A percentile compares a stretch with the other conserved stretches of the same genome.
Evolutionary conservation across 441 rosid genomes (phyloP).

Genomic region (Erysimum cheiri): DNA sequence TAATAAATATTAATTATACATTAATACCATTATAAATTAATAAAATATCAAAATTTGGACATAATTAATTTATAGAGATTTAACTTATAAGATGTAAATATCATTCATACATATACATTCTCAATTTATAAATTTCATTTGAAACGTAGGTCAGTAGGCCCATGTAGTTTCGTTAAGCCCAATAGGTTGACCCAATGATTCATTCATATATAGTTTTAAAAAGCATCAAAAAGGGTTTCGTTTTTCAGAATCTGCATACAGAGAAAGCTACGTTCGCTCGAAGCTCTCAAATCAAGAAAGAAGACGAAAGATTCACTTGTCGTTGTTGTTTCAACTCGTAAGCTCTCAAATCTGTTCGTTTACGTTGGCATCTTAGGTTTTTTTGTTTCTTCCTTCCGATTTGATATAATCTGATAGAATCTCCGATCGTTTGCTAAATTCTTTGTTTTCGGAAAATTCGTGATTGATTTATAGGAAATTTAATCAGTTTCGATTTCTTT

Average conservation of each 20-base stretch:
- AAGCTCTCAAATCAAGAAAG: not conserved
- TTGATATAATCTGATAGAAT: not conserved
- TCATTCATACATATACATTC: too few relatives aligned
- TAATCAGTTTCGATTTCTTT: not conserved
- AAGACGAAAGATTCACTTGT: not conserved
- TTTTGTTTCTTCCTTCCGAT: not conserved
- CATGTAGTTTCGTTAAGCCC: constrained; percentile 4
- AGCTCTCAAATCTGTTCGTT: constrained; percentile 10
- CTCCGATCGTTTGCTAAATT: constrained; percentile 6
- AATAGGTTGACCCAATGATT: not conserved
- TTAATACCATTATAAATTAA: too few relatives aligned
- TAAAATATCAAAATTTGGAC: too few relatives aligned
- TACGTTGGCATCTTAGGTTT: not conserved
- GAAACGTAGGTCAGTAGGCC: not conserved
- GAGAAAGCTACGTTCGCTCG: constrained; percentile 19
- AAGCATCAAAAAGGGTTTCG: not conserved
- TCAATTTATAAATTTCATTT: too few relatives aligned
- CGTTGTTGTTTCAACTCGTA: constrained; percentile 21
- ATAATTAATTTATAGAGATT: too few relatives aligned
- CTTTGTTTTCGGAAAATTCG: not conserved
- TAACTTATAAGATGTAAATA: too few relatives aligned
- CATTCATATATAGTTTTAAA: not conserved
- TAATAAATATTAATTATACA: too few relatives aligned
- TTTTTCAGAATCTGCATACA: constrained; percentile 18
- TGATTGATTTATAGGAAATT: not conserved